phyloP scores from a whole-genome alignment of 768 basidiomycete species.

The Pisolithus marmoratus region DNA sequence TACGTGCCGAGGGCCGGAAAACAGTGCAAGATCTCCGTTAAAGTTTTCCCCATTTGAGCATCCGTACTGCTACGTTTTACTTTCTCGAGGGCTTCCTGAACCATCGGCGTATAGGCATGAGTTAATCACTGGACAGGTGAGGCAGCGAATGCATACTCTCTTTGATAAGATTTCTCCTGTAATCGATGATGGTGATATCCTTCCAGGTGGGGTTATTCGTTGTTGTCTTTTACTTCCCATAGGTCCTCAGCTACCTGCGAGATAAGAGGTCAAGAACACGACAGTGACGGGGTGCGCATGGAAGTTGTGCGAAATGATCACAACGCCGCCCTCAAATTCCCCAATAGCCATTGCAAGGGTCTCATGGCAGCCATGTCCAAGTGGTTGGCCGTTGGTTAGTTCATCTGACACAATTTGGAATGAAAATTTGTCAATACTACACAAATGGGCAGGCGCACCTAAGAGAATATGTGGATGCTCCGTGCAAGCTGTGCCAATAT shows the following conservation, averaged over 20 bases:
- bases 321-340: conserved; percentile 95
- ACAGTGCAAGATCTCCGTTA: conserved; percentile 8
- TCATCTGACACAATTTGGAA: conserved; percentile 51
- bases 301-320: conserved; percentile 99
- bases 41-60: conserved; percentile 64
- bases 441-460: conserved; percentile 37
- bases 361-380: conserved; percentile 98
- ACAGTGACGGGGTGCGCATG: conserved; percentile 45
- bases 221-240: conserved; percentile 95
- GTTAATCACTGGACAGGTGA: neutral
- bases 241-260: conserved; percentile 97
- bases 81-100: conserved; percentile 84
- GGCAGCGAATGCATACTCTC: conserved; percentile 49
- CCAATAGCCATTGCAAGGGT: conserved; percentile 94
- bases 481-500: conserved; percentile 94
- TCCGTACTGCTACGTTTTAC: conserved; percentile 90
- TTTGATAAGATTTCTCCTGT: conserved; percentile 82
- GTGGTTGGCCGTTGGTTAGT: conserved; percentile 79
- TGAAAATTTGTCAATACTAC: conserved; percentile 5
- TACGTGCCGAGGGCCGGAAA: neutral
- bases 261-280: conserved; percentile 48
- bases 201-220: conserved; percentile 88
- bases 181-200: conserved; percentile 88
- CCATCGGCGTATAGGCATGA: conserved; percentile 31
- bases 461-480: conserved; percentile 95